Conservation (phyloP, 495 filamentous ascomycete species). For the Lasiosphaeris hirsuta region DNA sequence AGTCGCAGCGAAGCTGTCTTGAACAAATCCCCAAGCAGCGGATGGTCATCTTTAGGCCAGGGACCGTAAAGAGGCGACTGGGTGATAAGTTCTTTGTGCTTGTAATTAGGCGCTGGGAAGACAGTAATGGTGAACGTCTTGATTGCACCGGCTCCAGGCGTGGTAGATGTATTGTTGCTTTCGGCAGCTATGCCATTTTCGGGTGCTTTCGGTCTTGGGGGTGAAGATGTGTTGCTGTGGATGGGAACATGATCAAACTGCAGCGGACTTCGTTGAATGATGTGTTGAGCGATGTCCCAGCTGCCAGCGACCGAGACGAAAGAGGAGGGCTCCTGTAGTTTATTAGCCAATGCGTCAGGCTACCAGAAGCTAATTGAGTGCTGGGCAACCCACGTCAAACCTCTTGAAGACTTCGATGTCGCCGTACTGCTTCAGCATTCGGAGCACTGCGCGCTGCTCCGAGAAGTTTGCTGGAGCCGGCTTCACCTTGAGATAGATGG, state of each 20-base stretch:
- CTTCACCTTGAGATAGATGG: conserved; percentile 60
- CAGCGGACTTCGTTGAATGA: conserved; percentile 29
- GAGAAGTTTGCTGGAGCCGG: conserved; percentile 62
- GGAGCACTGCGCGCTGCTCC: conserved; percentile 69
- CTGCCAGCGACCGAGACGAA: conserved; percentile 38
- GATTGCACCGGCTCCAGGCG: neutral
- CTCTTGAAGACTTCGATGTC: conserved; percentile 73
- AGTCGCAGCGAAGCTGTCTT: conserved; percentile 30
- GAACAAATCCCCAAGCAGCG: conserved; percentile 19
- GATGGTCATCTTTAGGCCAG: conserved; percentile 33
- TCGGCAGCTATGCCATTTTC: neutral
- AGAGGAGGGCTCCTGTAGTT: conserved; percentile 33
- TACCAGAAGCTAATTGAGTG: neutral
- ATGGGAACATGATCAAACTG: conserved; percentile 19
- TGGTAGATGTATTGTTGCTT: neutral
- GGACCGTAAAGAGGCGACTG: conserved; percentile 41
- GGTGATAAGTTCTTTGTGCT: conserved; percentile 31
- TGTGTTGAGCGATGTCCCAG: conserved; percentile 15
- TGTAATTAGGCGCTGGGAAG: conserved; percentile 32
- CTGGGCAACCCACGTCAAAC: conserved; percentile 52
- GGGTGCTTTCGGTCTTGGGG: no score
- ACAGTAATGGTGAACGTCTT: conserved; percentile 38
- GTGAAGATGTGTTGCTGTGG: neutral
- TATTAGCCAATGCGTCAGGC: neutral
- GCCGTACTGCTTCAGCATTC: conserved; percentile 69